Evolutionary conservation across 257 asterid species (phyloP).

Genomic region (Datura wrightii): DNA sequence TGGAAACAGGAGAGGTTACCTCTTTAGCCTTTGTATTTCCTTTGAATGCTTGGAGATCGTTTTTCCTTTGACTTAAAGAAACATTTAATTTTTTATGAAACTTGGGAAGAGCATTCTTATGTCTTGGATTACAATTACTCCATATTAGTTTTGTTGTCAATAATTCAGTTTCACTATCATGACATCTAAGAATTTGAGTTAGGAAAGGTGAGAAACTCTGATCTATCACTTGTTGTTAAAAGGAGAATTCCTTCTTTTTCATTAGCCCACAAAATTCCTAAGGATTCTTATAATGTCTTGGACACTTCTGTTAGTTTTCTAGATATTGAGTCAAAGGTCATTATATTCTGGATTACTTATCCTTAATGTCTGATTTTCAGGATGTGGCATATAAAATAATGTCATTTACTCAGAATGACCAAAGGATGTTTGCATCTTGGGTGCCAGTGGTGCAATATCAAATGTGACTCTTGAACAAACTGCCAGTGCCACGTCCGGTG

Average conservation of each 20-base stretch:
- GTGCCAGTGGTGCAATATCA: constrained; percentile 4
- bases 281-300: no score
- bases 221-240: no score
- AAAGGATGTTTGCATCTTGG: neutral
- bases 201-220: no score
- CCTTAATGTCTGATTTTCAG: neutral
- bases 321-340: neutral
- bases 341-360: neutral
- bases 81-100: neutral
- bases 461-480: neutral
- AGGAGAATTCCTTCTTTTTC: no score
- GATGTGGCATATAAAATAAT: neutral
- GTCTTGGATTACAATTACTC: neutral
- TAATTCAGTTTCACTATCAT: neutral
- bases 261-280: no score
- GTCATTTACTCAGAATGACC: neutral
- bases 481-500: neutral
- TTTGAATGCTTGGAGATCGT: neutral
- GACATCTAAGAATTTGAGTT: no score
- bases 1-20: constrained; percentile 16
- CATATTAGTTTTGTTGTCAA: neutral
- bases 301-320: neutral
- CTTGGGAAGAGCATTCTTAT: neutral
- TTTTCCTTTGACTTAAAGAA: neutral
- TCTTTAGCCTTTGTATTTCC: constrained; percentile 18